Conservation (phyloP, 2,329 filamentous ascomycete genomes). For the Fusarium liriodendri region DNA sequence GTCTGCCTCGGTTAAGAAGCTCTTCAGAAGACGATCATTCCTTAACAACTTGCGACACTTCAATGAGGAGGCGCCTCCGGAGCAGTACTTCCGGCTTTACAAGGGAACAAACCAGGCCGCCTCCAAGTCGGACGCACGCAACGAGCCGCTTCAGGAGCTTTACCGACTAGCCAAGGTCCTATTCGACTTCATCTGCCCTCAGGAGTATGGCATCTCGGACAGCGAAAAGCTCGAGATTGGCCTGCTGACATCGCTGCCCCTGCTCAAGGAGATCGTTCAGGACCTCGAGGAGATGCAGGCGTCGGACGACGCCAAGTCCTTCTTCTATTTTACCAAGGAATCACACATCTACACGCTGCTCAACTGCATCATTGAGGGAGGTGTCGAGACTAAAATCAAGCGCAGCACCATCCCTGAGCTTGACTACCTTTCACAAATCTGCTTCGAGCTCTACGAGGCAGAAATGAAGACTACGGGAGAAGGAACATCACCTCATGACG, state of each 20-base stretch:
- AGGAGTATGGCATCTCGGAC: constrained; percentile 97
- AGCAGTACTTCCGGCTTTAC: constrained; percentile 91
- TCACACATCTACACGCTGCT: constrained; percentile 98
- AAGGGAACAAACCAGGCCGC: constrained; percentile 75
- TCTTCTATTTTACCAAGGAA: constrained; percentile 99
- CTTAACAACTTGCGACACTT: constrained; percentile 63
- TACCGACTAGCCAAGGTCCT: constrained; percentile 94
- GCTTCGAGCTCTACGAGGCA: constrained; percentile 97
- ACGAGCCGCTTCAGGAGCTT: constrained; percentile 90
- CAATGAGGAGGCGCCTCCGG: constrained; percentile 67
- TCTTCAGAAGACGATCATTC: constrained; percentile 72
- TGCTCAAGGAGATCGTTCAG: constrained; percentile 96
- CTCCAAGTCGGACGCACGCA: constrained; percentile 83
- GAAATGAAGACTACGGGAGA: constrained; percentile 72
- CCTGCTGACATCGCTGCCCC: constrained; percentile 88
- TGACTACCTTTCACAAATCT: constrained; percentile 97
- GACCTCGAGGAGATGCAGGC: constrained; percentile 98
- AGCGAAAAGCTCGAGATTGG: constrained; percentile 99
- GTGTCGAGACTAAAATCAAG: constrained; percentile 96
- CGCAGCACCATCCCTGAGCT: constrained; percentile 95
- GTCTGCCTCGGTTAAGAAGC: constrained; percentile 52
- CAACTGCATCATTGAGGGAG: constrained; percentile 97
- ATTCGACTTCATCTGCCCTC: constrained; percentile 98
- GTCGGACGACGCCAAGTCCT: constrained; percentile 91
- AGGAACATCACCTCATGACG: constrained; percentile 55